Evolutionary conservation across 1,284 basidiomycete species (phyloP), one percentile per base, ranked within the genome.

Genomic region (Pascua guehoae): DNA sequence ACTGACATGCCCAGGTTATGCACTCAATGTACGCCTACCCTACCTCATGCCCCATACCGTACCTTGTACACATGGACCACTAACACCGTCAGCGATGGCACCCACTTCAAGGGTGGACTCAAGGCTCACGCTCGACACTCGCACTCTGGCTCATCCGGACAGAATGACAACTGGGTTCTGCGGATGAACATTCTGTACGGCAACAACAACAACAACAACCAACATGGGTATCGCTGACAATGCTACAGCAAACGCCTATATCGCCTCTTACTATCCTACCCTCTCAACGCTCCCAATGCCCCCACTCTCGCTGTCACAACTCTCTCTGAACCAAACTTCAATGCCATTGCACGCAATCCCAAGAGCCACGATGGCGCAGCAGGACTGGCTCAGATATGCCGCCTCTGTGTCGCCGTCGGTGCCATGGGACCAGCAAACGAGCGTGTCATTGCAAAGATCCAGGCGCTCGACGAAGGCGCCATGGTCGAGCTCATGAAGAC

Each of bases 401-500:
- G 72, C 8, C 42, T 76, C 46, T 73, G 72, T 43, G 58, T 76
- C 7, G 67, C 66, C 16, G 63, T 69, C 3, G 66, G 65, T 0
- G 71, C 73, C 11, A 70, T 72, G 69, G 71, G 65, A 5, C 67
- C 69, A 0, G 69, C 70, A 8, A 77, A 76, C 55, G 74, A 74
- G 60, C 66, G 66, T 41, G 67, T 77, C 51, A 76, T 77, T 45
- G 60, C 51, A 15, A 71, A 69, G 61, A 76, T 77, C 15, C 72
- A 74, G 56, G 61, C 65, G 16, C 57, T 77, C 14, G 70, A 68
- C 47, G 71, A 75, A 60, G 62, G 48, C 11, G 56, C 69, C 47
- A 75, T 75, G 70, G 68, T 69, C 42, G 67, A 70, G 56, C 59
- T 77, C 54, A 77, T 77, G 75, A 67, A 67, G 56, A 68, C 69